Conservation (phyloP, 2,329 filamentous ascomycete species). For the Claviceps paspali region DNA sequence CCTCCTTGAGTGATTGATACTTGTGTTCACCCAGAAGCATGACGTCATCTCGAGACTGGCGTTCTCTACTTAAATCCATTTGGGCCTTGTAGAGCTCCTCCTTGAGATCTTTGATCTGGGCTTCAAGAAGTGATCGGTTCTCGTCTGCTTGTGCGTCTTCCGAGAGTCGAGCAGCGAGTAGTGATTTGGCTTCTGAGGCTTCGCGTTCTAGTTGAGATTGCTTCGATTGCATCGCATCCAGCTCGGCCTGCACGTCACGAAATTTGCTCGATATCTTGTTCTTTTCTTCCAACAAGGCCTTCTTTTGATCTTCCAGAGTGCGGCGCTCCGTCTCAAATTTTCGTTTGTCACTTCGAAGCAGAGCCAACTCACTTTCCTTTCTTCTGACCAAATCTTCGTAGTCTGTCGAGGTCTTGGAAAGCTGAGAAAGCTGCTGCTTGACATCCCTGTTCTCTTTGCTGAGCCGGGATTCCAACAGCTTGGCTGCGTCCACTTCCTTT, state of each 20-base stretch:
- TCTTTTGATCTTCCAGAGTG: slow-evolving; percentile 65
- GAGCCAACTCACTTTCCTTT: slow-evolving; percentile 83
- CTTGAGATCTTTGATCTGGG: slow-evolving; percentile 79
- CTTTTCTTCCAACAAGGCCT: slow-evolving; percentile 55
- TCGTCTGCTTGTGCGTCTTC: slow-evolving; percentile 77
- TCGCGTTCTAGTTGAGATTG: slow-evolving; percentile 77
- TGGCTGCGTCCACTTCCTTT: slow-evolving; percentile 64
- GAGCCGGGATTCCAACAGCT: slow-evolving; percentile 61
- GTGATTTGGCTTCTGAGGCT: slow-evolving; percentile 69
- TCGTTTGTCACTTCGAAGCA: slow-evolving; percentile 73
- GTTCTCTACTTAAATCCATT: slow-evolving; percentile 76
- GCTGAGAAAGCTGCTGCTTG: slow-evolving; percentile 68
- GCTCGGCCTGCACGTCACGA: slow-evolving; percentile 73
- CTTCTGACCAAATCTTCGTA: slow-evolving; percentile 87
- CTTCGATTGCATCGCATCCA: slow-evolving; percentile 73
- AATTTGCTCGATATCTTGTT: slow-evolving; percentile 63
- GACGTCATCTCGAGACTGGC: slow-evolving; percentile 88
- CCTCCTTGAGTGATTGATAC: slow-evolving; percentile 63
- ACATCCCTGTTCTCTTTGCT: slow-evolving; percentile 67
- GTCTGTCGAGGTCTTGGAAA: slow-evolving; percentile 83
- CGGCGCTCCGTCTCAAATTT: slow-evolving; percentile 70
- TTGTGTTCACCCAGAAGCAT: slow-evolving; percentile 84
- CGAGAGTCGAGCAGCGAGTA: slow-evolving; percentile 76
- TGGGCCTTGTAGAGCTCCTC: slow-evolving; percentile 71
- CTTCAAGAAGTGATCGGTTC: slow-evolving; percentile 67